A percentile compares a stretch with the other conserved stretches of the same genome.
Evolutionary conservation across 2,329 filamentous ascomycete genomes (phyloP).

Genomic region (Proliferodiscus dingleyae): DNA sequence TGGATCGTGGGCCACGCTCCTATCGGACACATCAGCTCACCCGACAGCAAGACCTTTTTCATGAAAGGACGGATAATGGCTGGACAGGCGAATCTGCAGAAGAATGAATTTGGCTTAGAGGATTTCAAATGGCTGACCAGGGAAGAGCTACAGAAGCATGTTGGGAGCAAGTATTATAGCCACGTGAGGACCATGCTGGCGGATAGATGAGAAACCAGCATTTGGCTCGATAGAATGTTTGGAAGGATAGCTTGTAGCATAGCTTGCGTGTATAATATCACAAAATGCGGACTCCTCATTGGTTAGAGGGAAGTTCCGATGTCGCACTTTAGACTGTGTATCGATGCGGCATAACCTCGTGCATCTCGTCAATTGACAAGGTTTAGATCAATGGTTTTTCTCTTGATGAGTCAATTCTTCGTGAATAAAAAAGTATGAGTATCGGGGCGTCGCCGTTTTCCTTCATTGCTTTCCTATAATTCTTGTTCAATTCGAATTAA

Average conservation of each 20-base stretch:
- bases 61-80: constrained; percentile 96
- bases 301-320: background rate
- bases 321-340: too few relatives aligned
- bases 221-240: constrained; percentile 5
- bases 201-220: too few relatives aligned
- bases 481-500: too few relatives aligned
- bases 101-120: constrained; percentile 65
- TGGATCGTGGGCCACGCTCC: constrained; percentile 93
- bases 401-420: too few relatives aligned
- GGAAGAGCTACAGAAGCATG: constrained; percentile 71
- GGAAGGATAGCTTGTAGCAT: constrained; percentile 10
- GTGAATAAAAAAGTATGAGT: too few relatives aligned
- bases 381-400: too few relatives aligned
- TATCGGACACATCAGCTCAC: constrained; percentile 68
- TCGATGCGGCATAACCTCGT: too few relatives aligned
- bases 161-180: constrained; percentile 66
- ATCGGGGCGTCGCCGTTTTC: too few relatives aligned
- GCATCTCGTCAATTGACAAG: too few relatives aligned
- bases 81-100: constrained; percentile 77
- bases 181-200: constrained; percentile 79
- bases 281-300: too few relatives aligned
- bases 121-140: constrained; percentile 93
- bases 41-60: constrained; percentile 85
- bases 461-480: too few relatives aligned
- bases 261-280: constrained; percentile 2